Base-by-base conservation (phyloP, 1,284 basidiomycete species). In the Ceratobasidium sp. region DNA sequence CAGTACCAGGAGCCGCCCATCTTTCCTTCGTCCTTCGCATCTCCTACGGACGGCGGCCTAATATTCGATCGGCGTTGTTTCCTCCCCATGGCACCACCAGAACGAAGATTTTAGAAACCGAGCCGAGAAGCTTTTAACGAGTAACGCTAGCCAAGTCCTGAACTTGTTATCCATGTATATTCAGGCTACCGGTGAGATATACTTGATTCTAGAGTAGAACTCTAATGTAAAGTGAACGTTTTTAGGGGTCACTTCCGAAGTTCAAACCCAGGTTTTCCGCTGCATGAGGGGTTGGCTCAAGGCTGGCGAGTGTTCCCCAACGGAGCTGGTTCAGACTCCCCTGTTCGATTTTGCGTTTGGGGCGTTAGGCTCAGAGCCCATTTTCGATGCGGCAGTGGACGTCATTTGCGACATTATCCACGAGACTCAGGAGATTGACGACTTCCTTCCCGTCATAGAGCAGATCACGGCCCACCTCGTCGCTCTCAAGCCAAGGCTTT, bases 401-500 rank as follows among this genome's bases (percentile, higher is more conserved):
- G 92, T 95, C 59, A 88, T 99, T 74, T 97, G 96, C 85, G 96
- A 98, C 83, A 86, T 99, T 80, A 97, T 99, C 78, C 96, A 99
- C 85, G 98, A 99, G 84, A 99, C 98, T 0, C 97, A 99, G 85
- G 98, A 99, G 85, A 89, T 98, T 35, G 93, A 98, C 80, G 97
- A 99, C 67, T 97, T 97, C 83, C 94, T 97, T 91, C 86, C 89
- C 18, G 91, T 94, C 80, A 96, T 99, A 81, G 90, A 98, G 83
- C 87, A 92, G 78, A 92, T 99, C 75, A 91, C 99, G 0, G 95
- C 96, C 0, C 89, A 90, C 27, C 88, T 98, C 57, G 92, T 97
- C 76, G 90, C 89, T 1, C 85, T 98, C 55, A 91, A 89, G 78
- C 88, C 91, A 0, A 87, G 89, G 78, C 86, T 98, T 64, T 81